Conservation (phyloP, 2,329 filamentous ascomycete species). For the Neonectria punicea region DNA sequence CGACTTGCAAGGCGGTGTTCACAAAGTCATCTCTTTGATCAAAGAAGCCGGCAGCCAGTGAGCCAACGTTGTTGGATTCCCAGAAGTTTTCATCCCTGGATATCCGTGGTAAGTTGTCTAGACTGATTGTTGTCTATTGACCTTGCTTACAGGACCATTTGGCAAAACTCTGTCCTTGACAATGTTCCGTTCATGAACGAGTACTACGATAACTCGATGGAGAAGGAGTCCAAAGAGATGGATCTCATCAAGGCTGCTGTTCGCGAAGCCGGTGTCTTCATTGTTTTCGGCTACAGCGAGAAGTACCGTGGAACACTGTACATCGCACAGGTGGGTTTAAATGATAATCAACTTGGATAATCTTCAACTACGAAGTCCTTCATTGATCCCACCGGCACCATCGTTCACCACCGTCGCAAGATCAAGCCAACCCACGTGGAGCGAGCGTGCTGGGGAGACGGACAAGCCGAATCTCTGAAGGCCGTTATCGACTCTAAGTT, state of each 20-base stretch:
- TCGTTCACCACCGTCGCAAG: slow-evolving; percentile 56
- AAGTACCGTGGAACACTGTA: slow-evolving; percentile 51
- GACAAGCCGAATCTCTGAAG: slow-evolving; percentile 49
- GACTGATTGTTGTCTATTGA: slow-evolving; percentile 11
- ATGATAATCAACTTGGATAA: too few relatives aligned
- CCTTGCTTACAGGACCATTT: slow-evolving; percentile 40
- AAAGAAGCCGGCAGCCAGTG: slow-evolving; percentile 45
- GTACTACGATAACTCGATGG: slow-evolving; percentile 58
- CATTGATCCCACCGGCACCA: slow-evolving; percentile 52
- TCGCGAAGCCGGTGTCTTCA: slow-evolving; percentile 55
- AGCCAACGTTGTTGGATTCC: slow-evolving; percentile 53
- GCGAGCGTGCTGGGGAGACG: slow-evolving; percentile 59
- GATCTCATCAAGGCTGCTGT: slow-evolving; percentile 56
- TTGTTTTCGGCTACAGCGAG: slow-evolving; percentile 57
- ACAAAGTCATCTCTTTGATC: slow-evolving; percentile 49
- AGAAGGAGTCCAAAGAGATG: slow-evolving; percentile 54
- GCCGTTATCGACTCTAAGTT: slow-evolving; percentile 51
- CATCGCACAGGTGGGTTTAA: slow-evolving; percentile 46
- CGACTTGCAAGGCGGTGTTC: slow-evolving; percentile 46
- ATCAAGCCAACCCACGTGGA: slow-evolving; percentile 65
- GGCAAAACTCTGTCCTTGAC: slow-evolving; percentile 37
- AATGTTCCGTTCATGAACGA: slow-evolving; percentile 55
- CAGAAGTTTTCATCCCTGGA: slow-evolving; percentile 57
- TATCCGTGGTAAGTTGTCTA: slow-evolving; percentile 55
- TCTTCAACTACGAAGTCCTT: slow-evolving; percentile 50